phyloP scores from a whole-genome alignment of 1,284 basidiomycete species.

The Ceratobasidium sp. region DNA sequence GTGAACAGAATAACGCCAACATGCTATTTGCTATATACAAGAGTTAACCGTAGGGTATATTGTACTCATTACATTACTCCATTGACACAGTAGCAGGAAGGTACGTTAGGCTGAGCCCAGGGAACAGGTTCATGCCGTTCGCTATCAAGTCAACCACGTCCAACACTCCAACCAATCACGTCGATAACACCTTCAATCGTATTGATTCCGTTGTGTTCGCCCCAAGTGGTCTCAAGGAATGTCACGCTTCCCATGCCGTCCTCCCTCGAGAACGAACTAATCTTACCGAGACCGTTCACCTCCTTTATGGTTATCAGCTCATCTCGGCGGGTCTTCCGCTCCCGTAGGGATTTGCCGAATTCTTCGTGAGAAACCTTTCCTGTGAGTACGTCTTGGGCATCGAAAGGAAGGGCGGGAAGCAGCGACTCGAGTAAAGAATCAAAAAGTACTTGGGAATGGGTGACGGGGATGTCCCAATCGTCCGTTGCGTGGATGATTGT shows the following conservation, averaged over 20 bases:
- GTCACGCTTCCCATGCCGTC: constrained; percentile 56
- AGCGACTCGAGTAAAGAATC: constrained; percentile 68
- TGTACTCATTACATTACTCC: neutral
- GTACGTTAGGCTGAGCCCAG: no score
- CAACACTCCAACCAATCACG: constrained; percentile 53
- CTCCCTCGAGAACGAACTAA: constrained; percentile 59
- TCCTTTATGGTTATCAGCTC: constrained; percentile 57
- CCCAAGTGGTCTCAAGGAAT: constrained; percentile 66
- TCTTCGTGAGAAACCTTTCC: neutral
- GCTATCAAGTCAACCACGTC: no score
- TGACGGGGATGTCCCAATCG: constrained; percentile 80
- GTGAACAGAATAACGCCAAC: no score
- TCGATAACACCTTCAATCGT: constrained; percentile 76
- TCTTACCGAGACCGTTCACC: constrained; percentile 63
- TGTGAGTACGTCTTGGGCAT: constrained; percentile 40
- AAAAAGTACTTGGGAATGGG: constrained; percentile 78
- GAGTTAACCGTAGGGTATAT: neutral
- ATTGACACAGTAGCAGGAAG: no score
- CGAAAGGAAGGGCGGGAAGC: constrained; percentile 58
- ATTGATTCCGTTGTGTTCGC: constrained; percentile 70
- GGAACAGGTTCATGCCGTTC: no score
- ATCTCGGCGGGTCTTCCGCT: constrained; percentile 52
- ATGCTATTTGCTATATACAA: no score
- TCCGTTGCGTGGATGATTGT: constrained; percentile 81
- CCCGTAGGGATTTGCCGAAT: constrained; percentile 47